A percentile compares a stretch with the other conserved stretches of the same genome.
Conservation (phyloP, 1,139 yeast species). For the Yamadazyma dushanensis region DNA sequence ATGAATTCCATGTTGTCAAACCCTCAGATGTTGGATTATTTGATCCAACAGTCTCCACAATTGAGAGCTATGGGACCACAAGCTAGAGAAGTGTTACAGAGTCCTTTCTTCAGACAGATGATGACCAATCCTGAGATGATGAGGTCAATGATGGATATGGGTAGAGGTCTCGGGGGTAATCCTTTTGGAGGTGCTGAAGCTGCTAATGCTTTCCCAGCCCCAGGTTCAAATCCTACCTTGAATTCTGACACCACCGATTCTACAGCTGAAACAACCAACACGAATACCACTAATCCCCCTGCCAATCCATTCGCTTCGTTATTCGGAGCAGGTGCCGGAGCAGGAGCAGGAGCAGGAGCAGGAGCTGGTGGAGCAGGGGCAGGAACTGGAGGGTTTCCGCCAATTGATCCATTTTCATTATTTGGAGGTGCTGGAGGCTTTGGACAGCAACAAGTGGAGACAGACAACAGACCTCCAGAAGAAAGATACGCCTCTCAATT, state of each 20-base stretch:
- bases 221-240: slow-evolving; percentile 45
- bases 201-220: slow-evolving; percentile 54
- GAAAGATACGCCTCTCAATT: slow-evolving; percentile 89
- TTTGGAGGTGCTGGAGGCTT: slow-evolving; percentile 47
- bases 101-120: slow-evolving; percentile 83
- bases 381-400: slow-evolving; percentile 32
- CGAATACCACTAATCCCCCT: slow-evolving; percentile 3
- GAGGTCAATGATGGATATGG: slow-evolving; percentile 79
- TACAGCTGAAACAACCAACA: slow-evolving; percentile 14
- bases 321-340: slow-evolving; percentile 15
- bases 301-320: slow-evolving; percentile 55
- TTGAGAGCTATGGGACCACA: slow-evolving; percentile 87
- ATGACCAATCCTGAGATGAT: slow-evolving; percentile 81
- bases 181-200: slow-evolving; percentile 18
- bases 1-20: slow-evolving; percentile 77
- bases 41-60: slow-evolving; percentile 84
- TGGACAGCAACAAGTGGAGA: slow-evolving; percentile 41
- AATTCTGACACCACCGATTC: slow-evolving; percentile 21
- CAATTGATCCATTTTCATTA: slow-evolving; percentile 39
- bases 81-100: slow-evolving; percentile 81
- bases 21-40: slow-evolving; percentile 79
- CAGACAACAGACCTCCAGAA: slow-evolving; percentile 91
- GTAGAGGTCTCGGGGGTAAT: slow-evolving; percentile 45
- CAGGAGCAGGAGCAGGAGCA: slow-evolving; percentile 17
- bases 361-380: slow-evolving; percentile 19